Evolutionary conservation across 2,329 filamentous ascomycete species (phyloP).

Genomic region (Lasiodiplodia theobromae): DNA sequence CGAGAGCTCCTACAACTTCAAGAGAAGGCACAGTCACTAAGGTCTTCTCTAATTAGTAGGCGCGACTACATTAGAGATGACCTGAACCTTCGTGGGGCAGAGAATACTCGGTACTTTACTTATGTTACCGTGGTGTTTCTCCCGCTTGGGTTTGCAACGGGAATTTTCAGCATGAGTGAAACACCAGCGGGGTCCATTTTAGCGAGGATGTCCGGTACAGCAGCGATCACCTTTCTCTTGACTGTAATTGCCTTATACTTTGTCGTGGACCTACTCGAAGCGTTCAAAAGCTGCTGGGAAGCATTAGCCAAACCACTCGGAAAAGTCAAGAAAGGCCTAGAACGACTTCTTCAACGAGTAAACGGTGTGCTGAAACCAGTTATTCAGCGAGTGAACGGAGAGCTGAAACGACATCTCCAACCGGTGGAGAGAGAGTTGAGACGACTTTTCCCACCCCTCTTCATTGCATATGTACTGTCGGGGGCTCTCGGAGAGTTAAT

Average conservation of each 20-base stretch:
- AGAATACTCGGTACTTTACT: conserved; percentile 45
- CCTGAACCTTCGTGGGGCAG: conserved; percentile 32
- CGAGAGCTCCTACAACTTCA: conserved; percentile 4
- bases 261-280: not conserved
- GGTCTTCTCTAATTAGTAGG: conserved; percentile 31
- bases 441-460: not conserved
- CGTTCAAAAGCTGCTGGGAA: not conserved
- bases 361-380: too few relatives aligned
- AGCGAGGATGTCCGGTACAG: not conserved
- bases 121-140: conserved; percentile 47
- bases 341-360: not conserved
- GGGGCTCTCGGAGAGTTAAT: not conserved
- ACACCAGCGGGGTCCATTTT: conserved; percentile 29
- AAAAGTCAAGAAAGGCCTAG: rapidly evolving
- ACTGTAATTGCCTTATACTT: not conserved
- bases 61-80: conserved; percentile 35
- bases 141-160: conserved; percentile 41
- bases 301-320: not conserved
- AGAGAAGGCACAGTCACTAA: conserved; percentile 31
- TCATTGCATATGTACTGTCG: not conserved
- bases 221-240: not conserved
- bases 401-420: too few relatives aligned
- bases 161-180: conserved; percentile 43
- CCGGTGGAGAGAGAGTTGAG: too few relatives aligned
- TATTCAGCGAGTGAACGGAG: too few relatives aligned